Evolutionary conservation across 768 basidiomycete species (phyloP), one percentile per base, ranked within the genome.

Genomic region (Tulasnella calospora): DNA sequence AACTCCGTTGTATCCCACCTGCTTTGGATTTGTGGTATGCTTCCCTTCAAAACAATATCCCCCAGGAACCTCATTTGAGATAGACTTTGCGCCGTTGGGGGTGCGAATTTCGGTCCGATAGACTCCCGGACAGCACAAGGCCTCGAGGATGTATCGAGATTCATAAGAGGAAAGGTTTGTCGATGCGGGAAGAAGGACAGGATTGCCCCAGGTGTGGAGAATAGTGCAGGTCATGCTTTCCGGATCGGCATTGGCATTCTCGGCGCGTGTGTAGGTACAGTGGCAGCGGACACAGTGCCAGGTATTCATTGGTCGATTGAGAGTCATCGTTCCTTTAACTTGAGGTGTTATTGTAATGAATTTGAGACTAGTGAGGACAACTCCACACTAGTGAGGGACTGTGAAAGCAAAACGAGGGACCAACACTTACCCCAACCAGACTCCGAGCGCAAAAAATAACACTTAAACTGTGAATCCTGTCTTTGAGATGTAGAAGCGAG

Each of bases 201-300:
- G 44, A 23, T 47, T 74, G 7, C 44, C 73, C 73, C 73, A 74
- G 33, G 13, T n/a, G 51, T 74, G 73, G 7, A 15, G 73, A 46
- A 74, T 35, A 41, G 51, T 55, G 73, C 73, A 74, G 0, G 51
- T 74, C 41, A 55, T 74, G 73, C 73, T 74, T 36, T 57, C 55
- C 3, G 71, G 23, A 38, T 44, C 46, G 17, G 41, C 44, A 44
- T 74, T 44, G 73, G 44, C 41, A 55, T 74, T 74, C 21, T 74
- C 73, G 30, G 73, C 73, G 8, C 73, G 73, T 8, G 73, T 74
- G 21, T 74, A 74, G 9, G 73, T 44, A 2, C 51, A 19, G 23
- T 74, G 73, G 40, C 73, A 74, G 40, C 73, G 73, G 21, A 55
- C 73, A n/a, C 73, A 74, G 46, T 74, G 73, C 73, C 73, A 74